Conservation (phyloP, 345 rosid genomes). For the Rhizophora mangle region DNA sequence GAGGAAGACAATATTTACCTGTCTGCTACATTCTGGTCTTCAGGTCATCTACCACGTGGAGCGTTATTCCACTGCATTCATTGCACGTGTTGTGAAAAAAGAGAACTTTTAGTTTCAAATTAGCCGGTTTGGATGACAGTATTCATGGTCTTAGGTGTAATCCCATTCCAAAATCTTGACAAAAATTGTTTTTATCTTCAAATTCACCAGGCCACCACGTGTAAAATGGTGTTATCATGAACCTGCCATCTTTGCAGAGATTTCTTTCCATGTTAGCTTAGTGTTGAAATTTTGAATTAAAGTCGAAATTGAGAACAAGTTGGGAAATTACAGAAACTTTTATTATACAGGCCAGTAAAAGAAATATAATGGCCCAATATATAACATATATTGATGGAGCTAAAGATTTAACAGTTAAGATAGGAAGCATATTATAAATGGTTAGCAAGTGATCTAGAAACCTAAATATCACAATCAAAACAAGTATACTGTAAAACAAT, state of each 20-base stretch:
- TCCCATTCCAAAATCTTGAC: neutral
- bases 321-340: neutral
- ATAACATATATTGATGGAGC: neutral
- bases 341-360: neutral
- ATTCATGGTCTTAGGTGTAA: neutral
- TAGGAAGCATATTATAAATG: neutral
- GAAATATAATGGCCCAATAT: neutral
- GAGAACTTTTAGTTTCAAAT: conserved; percentile 4
- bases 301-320: neutral
- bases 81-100: conserved; percentile 23
- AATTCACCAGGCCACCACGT: neutral
- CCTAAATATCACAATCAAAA: neutral
- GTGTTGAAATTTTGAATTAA: neutral
- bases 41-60: conserved; percentile 19
- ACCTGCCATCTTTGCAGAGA: conserved; percentile 1
- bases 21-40: conserved; percentile 17
- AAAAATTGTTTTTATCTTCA: neutral
- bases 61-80: conserved; percentile 19
- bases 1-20: conserved; percentile 6
- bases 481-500: neutral
- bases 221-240: neutral
- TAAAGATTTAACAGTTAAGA: neutral
- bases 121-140: conserved; percentile 1
- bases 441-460: neutral
- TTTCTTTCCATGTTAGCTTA: neutral